phyloP scores from a whole-genome alignment of 129 eudicot species.

The Smallanthus sonchifolius region DNA sequence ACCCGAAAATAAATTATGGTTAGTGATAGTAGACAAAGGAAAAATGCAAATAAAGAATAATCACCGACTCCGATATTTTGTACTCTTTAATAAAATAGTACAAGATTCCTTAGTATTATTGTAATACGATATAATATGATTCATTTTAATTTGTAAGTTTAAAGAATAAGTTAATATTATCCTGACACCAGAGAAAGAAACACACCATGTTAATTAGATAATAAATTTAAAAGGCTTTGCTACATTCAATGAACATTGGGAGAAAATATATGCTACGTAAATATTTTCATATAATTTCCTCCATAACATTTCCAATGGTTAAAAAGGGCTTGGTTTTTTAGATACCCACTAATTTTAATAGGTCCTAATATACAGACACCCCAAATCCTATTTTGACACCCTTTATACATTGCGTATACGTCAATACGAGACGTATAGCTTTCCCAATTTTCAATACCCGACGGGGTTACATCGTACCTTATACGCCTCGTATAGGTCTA shows the following conservation, averaged over 20 bases:
- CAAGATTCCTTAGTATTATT: constrained; percentile 3
- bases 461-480: no score
- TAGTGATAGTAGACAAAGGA: background rate
- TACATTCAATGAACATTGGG: background rate
- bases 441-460: no score
- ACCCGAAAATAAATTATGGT: background rate
- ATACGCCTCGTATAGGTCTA: no score
- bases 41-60: background rate
- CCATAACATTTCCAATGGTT: background rate
- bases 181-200: background rate
- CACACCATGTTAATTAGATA: constrained; percentile 2
- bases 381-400: no score
- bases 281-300: background rate
- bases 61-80: background rate
- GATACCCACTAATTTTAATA: no score
- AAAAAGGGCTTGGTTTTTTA: background rate
- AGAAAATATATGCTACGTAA: background rate
- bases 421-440: no score
- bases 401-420: no score
- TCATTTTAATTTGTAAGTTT: background rate
- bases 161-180: background rate
- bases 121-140: background rate
- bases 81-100: background rate
- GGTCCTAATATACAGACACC: no score
- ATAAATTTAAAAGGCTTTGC: background rate